Evolutionary conservation across 306 rosid species (phyloP).

Genomic region (Prunus davidiana): DNA sequence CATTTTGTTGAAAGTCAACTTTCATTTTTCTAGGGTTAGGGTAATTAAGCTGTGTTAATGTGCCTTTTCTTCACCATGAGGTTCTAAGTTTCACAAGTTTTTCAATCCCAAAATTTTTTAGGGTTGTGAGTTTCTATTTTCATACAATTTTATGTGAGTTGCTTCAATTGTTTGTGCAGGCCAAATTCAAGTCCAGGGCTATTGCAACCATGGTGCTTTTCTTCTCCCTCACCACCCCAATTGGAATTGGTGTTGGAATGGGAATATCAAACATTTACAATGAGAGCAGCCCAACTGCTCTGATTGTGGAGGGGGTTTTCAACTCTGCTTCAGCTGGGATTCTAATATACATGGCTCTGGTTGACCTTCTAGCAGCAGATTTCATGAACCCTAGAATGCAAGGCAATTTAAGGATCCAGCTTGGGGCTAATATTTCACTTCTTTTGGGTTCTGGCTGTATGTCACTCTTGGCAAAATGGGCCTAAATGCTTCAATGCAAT

Average conservation of each 20-base stretch:
- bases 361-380: constrained; percentile 64
- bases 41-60: neutral
- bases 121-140: neutral
- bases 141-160: neutral
- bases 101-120: neutral
- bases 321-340: constrained; percentile 71
- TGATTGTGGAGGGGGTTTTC: constrained; percentile 51
- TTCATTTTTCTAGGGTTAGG: neutral
- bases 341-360: constrained; percentile 64
- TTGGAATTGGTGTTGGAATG: constrained; percentile 57
- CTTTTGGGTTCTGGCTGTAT: constrained; percentile 49
- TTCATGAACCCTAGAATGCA: constrained; percentile 57
- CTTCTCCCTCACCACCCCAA: constrained; percentile 65
- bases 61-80: neutral
- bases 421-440: constrained; percentile 51
- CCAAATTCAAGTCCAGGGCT: constrained; percentile 40
- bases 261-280: constrained; percentile 53
- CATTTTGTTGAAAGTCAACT: neutral
- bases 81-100: neutral
- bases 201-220: constrained; percentile 52
- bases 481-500: constrained; percentile 14
- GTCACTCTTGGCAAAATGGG: constrained; percentile 56
- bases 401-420: constrained; percentile 47
- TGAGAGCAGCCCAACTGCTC: constrained; percentile 42
- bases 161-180: constrained; percentile 28